Conservation (phyloP, 768 basidiomycete genomes). For the Mycena chlorophos region DNA sequence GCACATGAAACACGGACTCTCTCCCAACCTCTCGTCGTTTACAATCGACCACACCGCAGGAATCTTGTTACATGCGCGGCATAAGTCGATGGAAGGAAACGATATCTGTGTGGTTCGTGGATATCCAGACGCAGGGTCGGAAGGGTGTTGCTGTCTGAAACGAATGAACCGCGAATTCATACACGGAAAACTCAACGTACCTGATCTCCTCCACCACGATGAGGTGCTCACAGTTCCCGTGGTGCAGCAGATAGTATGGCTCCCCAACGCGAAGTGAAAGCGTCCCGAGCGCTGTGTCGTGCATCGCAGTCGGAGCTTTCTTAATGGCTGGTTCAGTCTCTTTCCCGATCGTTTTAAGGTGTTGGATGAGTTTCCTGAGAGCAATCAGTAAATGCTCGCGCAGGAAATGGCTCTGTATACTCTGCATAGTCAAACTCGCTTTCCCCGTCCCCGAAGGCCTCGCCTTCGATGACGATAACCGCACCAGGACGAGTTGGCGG, state of each 20-base stretch:
- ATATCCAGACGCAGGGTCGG: conserved; percentile 59
- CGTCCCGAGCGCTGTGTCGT: conserved; percentile 50
- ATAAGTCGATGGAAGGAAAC: conserved; percentile 59
- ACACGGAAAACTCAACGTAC: conserved; percentile 34
- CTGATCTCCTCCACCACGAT: conserved; percentile 72
- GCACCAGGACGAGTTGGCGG: conserved; percentile 34
- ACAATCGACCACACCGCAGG: conserved; percentile 69
- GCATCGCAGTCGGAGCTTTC: conserved; percentile 45
- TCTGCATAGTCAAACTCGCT: conserved; percentile 55
- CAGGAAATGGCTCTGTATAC: conserved; percentile 28
- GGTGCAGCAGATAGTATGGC: conserved; percentile 82
- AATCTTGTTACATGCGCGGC: conserved; percentile 68
- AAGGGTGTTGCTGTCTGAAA: conserved; percentile 55
- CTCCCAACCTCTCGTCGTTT: conserved; percentile 72
- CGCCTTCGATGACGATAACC: conserved; percentile 62
- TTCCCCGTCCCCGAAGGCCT: conserved; percentile 57
- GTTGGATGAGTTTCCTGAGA: conserved; percentile 48
- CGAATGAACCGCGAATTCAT: not conserved
- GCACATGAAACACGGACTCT: conserved; percentile 77
- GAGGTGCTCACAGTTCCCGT: conserved; percentile 82
- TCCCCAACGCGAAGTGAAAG: conserved; percentile 64
- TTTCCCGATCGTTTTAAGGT: conserved; percentile 34
- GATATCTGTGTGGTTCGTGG: conserved; percentile 69
- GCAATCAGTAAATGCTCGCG: conserved; percentile 3
- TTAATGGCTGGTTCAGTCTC: conserved; percentile 30